Evolutionary conservation across 352 stramenopile species (phyloP).

Genomic region (Pythium aristosporum): DNA sequence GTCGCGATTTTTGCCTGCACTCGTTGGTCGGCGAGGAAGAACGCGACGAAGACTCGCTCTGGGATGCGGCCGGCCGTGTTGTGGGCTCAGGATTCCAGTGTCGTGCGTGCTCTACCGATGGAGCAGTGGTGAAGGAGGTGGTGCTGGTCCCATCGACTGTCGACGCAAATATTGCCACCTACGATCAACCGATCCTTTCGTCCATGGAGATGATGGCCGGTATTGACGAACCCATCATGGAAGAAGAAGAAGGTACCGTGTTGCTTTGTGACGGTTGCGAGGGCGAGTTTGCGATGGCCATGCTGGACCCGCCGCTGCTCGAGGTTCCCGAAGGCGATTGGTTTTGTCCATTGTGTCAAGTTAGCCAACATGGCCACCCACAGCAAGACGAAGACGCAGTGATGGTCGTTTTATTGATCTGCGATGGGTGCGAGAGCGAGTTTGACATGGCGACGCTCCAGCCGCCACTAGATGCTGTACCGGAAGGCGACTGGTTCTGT

Average conservation of each 20-base stretch:
- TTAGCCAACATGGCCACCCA: background rate
- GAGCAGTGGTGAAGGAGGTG: too few species aligned
- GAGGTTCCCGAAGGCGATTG: conserved; percentile 50
- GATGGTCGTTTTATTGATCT: conserved; percentile 56
- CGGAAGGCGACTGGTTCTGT: conserved; percentile 57
- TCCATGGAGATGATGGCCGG: background rate
- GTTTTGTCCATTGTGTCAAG: conserved; percentile 35
- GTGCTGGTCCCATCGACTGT: too few species aligned
- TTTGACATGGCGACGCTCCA: conserved; percentile 47
- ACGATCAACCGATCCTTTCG: background rate
- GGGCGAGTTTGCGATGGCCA: conserved; percentile 53
- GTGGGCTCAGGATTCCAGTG: conserved; percentile 17
- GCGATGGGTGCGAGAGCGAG: conserved; percentile 69
- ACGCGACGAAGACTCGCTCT: conserved; percentile 11
- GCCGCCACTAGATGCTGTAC: conserved; percentile 40
- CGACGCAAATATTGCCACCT: background rate
- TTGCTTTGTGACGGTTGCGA: conserved; percentile 73
- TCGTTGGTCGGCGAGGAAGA: conserved; percentile 14
- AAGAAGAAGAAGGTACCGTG: conserved; percentile 32
- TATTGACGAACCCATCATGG: background rate
- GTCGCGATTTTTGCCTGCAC: conserved; percentile 24
- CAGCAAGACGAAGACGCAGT: background rate
- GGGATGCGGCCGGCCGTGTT: conserved; percentile 7
- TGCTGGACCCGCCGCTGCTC: conserved; percentile 44
- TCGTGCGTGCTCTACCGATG: background rate